Evolutionary conservation across 2,329 filamentous ascomycete genomes (phyloP), one percentile per base, ranked within the genome.

Genomic region (Pestalotiopsis sp.): DNA sequence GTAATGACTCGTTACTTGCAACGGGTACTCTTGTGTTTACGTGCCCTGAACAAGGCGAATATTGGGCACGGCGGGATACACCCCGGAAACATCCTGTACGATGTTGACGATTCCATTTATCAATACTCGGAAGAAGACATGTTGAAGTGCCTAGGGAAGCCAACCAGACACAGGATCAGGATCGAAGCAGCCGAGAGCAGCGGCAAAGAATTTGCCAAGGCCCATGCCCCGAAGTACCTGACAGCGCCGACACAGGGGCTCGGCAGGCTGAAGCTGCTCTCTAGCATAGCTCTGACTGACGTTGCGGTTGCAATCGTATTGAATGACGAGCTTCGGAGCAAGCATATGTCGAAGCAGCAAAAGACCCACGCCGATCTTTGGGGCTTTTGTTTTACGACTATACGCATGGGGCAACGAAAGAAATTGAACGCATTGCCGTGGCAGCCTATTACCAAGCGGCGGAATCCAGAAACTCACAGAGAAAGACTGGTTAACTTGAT

Each of bases 61-160:
- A 45, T 68, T 3, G 63, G 31, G 11, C 66, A 70, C 63, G 68
- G 64, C 13, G 68, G 66, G 27, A 6, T 68, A 6, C 41, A 59
- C 20, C 68, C 66, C 23, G 31, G n/a, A 14, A 70, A 68, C 49
- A 49, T 68, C 12, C 45, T 67, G 11, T 45, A 36, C 25, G 36
- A 61, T 40, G 64, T 62, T 52, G 66, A 56, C 4, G 41, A 58
- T n/a, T 68, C 38, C 65, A 52, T 56, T 61, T 36, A 36, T 9
- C 31, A 36, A 9, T 36, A 36, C 31, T 36, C 31, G 31, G 31
- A 36, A 61, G 56, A 67, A 20, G 61, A 67, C 4, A 66, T 69
- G 56, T 25, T 61, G 11, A 25, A 12, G 11, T 20, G 60, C 9
- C 60, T 68, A 4, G 68, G 45, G n/a, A 45, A 9, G 1, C 52